phyloP scores from a whole-genome alignment of 1,139 yeast genomes.

The Saccharomyces hybrid region DNA sequence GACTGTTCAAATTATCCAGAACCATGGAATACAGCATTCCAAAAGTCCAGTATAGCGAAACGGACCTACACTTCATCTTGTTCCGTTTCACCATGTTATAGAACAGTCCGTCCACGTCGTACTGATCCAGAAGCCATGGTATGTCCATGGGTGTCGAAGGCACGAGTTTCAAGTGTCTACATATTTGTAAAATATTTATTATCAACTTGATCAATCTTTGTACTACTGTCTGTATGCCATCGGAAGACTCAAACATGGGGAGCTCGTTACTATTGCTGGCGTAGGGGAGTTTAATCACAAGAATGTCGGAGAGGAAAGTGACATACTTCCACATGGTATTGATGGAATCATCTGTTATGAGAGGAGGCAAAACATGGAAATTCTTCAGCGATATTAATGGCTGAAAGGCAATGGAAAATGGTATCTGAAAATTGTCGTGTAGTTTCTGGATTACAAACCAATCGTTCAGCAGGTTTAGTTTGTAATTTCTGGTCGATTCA shows the following conservation, averaged over 20 bases:
- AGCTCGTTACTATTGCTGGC: constrained; percentile 2
- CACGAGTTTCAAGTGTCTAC: constrained; percentile 12
- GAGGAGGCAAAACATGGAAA: constrained; percentile 12
- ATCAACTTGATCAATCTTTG: constrained; percentile 13
- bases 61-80: constrained; percentile 7
- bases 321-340: constrained; percentile 19
- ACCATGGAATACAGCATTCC: background rate
- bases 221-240: background rate
- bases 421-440: constrained; percentile 17
- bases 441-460: constrained; percentile 19
- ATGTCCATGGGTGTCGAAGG: constrained; percentile 12
- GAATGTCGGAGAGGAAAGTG: constrained; percentile 10
- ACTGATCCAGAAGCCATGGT: constrained; percentile 14
- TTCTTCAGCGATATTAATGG: constrained; percentile 24
- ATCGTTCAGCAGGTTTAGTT: constrained; percentile 12
- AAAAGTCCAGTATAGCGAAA: background rate
- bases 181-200: constrained; percentile 13
- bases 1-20: background rate
- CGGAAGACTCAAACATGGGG: constrained; percentile 9
- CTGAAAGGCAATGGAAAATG: constrained; percentile 22
- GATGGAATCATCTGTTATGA: constrained; percentile 15
- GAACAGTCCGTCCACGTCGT: constrained; percentile 23
- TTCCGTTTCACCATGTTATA: constrained; percentile 12
- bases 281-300: constrained; percentile 13
- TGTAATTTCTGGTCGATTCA: constrained; percentile 7